These are phyloP conservation scores for Melampsora larici-populina DNA, from an alignment of 1,284 basidiomycete genomes.

Conservation along the genomic window DNA sequence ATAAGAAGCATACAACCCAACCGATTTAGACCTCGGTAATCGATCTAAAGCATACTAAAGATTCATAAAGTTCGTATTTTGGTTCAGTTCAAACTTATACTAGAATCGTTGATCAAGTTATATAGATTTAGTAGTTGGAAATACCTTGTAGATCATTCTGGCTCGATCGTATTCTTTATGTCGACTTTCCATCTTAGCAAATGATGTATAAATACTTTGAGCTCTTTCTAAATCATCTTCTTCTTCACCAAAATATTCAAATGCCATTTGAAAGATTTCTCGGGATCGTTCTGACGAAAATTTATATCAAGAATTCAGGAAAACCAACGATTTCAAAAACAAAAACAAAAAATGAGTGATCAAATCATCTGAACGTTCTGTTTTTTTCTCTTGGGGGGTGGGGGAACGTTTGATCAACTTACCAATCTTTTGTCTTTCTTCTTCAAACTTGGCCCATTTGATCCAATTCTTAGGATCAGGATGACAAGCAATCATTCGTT, in stretches of 20 bases:
- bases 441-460: conserved; percentile 94
- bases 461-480: conserved; percentile 96
- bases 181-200: conserved; percentile 96
- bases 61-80: too few relatives aligned
- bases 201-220: conserved; percentile 90
- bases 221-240: conserved; percentile 96
- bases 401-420: conserved; percentile 26
- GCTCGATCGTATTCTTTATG: conserved; percentile 95
- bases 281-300: conserved; percentile 75
- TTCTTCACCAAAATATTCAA: conserved; percentile 96
- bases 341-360: too few relatives aligned
- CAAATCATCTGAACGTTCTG: not conserved
- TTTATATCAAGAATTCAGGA: too few relatives aligned
- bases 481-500: conserved; percentile 86
- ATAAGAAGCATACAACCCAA: conserved; percentile 77
- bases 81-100: not conserved
- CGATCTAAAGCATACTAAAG: conserved; percentile 82
- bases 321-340: not conserved
- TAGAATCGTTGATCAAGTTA: not conserved
- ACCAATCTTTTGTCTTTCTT: conserved; percentile 71
- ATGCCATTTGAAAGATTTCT: conserved; percentile 92
- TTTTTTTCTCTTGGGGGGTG: too few relatives aligned
- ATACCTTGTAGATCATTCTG: conserved; percentile 89
- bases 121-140: too few relatives aligned
- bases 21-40: conserved; percentile 84